Evolutionary conservation across 2,329 filamentous ascomycete species (phyloP), one percentile per base, ranked within the genome.

Genomic region (Venturia aucupariae): DNA sequence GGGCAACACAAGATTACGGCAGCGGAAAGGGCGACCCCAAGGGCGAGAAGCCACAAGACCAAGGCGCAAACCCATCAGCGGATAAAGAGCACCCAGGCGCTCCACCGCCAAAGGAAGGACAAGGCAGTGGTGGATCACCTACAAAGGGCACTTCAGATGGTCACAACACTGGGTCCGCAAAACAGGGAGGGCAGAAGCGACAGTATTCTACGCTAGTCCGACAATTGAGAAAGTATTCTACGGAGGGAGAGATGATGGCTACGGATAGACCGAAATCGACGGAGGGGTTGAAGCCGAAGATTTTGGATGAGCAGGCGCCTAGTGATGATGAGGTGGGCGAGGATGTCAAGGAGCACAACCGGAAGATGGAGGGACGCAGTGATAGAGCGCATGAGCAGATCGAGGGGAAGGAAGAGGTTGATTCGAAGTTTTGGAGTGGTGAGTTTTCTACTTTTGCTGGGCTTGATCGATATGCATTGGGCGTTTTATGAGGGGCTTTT

Each of bases 1-100:
- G 51, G 51, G 51, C 27, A 57, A 57, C 51, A 57, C 35, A 27
- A 57, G 78, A 76, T 71, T 79, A 79, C 67, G 78, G 78, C 68
- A 75, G 72, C 30, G 77, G 75, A 63, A 68, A 72, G 8, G 76
- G 77, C 67, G 75, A 77, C 61, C 77, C 77, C 38, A 72, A 67
- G n/a, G 75, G 75, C 65, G 76, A 79, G 68, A 75, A 75, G n/a
- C 76, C 76, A 0, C 71, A 79, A 69, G 67, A 75, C 60, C 77
- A 78, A 67, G 76, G 76, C 67, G 67, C 74, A 51, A 76, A 75
- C 67, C 70, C 69, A 3, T 74, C 73, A 17, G 75, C 74, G 64
- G 68, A 76, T 66, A 67, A 75, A 38, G 78, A 80, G 70, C 78
- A 80, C 66, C 78, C 78, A 1, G 78, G 78, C 6, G 77, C 78